phyloP scores from a whole-genome alignment of 306 rosid species.

The Malus sylvestris region DNA sequence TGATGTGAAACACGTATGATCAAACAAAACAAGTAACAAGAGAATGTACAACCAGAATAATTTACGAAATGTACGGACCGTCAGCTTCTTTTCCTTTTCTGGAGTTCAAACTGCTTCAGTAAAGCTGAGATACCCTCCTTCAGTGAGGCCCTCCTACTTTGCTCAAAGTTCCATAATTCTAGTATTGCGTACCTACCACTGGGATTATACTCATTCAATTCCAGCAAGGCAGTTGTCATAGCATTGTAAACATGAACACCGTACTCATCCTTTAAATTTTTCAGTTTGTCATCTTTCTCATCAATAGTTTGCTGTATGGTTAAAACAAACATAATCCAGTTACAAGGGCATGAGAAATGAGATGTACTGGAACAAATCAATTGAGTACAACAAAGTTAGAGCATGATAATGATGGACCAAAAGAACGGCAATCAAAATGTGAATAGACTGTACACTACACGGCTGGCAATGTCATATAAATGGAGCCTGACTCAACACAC shows the following conservation, averaged over 20 bases:
- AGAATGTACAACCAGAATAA: no score
- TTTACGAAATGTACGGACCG: no score
- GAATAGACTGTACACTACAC: no score
- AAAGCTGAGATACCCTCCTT: slow-evolving; percentile 38
- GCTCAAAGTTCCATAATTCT: slow-evolving; percentile 50
- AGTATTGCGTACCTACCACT: slow-evolving; percentile 36
- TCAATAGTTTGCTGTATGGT: slow-evolving; percentile 33
- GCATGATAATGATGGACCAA: background rate
- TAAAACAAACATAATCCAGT: background rate
- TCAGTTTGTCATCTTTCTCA: slow-evolving; percentile 47
- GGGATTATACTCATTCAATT: slow-evolving; percentile 47
- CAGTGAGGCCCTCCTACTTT: slow-evolving; percentile 45
- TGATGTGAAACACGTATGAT: no score
- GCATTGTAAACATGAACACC: slow-evolving; percentile 40
- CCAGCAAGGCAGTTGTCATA: slow-evolving; percentile 44
- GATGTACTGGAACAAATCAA: no score
- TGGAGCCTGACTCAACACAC: no score
- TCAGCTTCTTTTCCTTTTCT: no score
- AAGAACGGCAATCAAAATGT: background rate
- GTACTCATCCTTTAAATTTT: slow-evolving; percentile 29
- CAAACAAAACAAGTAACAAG: no score
- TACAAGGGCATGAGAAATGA: background rate
- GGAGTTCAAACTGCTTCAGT: no score
- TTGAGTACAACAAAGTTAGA: no score
- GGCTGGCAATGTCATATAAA: no score